These are phyloP conservation scores for Skeletonema costatum DNA, from an alignment of 108 stramenopile genomes.

Conservation along the genomic window DNA sequence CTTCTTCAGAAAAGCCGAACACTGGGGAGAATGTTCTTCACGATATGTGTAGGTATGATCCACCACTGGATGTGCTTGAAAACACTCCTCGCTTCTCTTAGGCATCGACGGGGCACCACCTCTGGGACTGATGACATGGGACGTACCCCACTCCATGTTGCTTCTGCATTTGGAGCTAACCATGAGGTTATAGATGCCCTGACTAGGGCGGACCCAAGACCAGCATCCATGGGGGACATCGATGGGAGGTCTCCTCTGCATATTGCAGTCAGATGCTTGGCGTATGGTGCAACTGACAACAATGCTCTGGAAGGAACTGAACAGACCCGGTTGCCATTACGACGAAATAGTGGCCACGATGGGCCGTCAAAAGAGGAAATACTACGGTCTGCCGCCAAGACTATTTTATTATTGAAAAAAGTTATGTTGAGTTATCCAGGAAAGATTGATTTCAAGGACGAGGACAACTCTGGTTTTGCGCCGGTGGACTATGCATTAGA, in stretches of 20 bases:
- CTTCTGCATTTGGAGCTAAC: conserved; percentile 32
- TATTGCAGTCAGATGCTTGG: conserved; percentile 17
- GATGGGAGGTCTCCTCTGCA: conserved; percentile 34
- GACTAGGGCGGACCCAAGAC: conserved; percentile 21
- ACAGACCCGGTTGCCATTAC: background rate
- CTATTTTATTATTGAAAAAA: conserved; percentile 24
- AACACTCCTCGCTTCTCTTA: conserved; percentile 13
- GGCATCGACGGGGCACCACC: conserved; percentile 18
- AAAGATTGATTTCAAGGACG: conserved; percentile 37
- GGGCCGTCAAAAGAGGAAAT: background rate
- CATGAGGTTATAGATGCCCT: conserved; percentile 27
- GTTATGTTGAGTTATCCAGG: conserved; percentile 42
- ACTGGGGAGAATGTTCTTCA: conserved; percentile 37
- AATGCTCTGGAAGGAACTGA: conserved; percentile 4
- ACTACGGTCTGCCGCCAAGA: conserved; percentile 3
- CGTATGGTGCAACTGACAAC: background rate
- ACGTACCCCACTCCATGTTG: conserved; percentile 41
- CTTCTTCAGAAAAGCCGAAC: background rate
- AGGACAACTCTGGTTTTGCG: conserved; percentile 29
- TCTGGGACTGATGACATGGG: conserved; percentile 21
- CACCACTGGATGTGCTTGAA: conserved; percentile 43
- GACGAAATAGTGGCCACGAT: background rate
- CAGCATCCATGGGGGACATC: conserved; percentile 31
- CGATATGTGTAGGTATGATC: conserved; percentile 30
- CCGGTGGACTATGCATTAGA: conserved; percentile 48